A percentile compares a stretch with the other conserved stretches of the same genome.
These are phyloP conservation scores for Phlegmacium glaucopus DNA, from an alignment of 768 basidiomycete species.

Conservation along the genomic window DNA sequence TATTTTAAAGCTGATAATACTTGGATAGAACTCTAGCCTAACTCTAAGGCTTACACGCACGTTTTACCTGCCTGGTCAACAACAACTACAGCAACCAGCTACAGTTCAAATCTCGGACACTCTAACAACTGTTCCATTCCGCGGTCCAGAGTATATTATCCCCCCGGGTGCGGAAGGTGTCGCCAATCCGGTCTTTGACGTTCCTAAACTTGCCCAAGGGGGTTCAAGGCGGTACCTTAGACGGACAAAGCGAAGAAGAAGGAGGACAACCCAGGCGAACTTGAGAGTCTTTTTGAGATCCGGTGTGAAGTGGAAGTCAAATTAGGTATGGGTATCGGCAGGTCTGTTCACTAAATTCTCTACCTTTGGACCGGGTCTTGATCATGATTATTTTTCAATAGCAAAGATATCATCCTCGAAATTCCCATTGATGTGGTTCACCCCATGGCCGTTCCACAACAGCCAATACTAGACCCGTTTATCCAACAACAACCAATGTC, in stretches of 20 bases:
- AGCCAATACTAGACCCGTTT: too few relatives aligned
- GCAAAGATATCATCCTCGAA: too few relatives aligned
- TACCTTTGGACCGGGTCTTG: too few relatives aligned
- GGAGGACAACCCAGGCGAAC: slow-evolving; percentile 29
- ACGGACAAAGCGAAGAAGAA: slow-evolving; percentile 34
- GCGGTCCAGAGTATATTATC: slow-evolving; percentile 72
- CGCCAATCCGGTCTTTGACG: slow-evolving; percentile 75
- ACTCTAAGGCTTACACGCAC: slow-evolving; percentile 57
- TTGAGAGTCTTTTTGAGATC: too few relatives aligned
- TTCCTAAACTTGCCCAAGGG: slow-evolving; percentile 64
- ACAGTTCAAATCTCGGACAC: slow-evolving; percentile 62
- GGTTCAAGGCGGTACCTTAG: slow-evolving; percentile 56
- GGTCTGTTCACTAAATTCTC: too few relatives aligned
- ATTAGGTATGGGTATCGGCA: too few relatives aligned
- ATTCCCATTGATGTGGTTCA: too few relatives aligned
- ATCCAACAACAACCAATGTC: too few relatives aligned
- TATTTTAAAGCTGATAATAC: slow-evolving; percentile 3
- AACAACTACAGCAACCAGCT: slow-evolving; percentile 31
- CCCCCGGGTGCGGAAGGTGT: slow-evolving; percentile 74
- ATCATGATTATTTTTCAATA: too few relatives aligned
- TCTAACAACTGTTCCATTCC: slow-evolving; percentile 64
- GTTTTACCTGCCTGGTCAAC: slow-evolving; percentile 52
- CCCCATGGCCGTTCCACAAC: too few relatives aligned
- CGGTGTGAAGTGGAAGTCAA: too few relatives aligned
- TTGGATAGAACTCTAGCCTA: slow-evolving; percentile 61